Percentiles rank a stretch among this genome's conserved stretches.
phyloP scores from a whole-genome alignment of 1,139 yeast genomes.

The Suhomyces bribrorum region DNA sequence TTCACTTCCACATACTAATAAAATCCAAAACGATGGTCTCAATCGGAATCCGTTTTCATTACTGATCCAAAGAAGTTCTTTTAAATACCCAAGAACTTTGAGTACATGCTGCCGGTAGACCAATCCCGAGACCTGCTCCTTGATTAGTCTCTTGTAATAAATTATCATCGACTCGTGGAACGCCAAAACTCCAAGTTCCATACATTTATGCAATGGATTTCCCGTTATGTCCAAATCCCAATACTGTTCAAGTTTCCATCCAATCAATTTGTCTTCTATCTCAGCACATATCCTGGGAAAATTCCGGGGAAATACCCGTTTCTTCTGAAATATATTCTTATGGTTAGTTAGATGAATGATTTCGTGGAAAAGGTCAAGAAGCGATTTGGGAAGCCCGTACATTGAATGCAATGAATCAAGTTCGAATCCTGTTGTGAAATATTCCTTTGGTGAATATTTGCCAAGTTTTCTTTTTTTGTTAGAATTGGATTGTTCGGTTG shows the following conservation, averaged over 20 bases:
- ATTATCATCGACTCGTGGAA: slow-evolving; percentile 48
- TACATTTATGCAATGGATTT: slow-evolving; percentile 37
- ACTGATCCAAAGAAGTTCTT: slow-evolving; percentile 25
- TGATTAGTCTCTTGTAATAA: slow-evolving; percentile 48
- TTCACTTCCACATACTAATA: slow-evolving; percentile 52
- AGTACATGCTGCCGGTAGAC: slow-evolving; percentile 4
- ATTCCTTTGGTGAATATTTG: slow-evolving; percentile 2
- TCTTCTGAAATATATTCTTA: slow-evolving; percentile 48
- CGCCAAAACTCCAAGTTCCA: slow-evolving; percentile 38
- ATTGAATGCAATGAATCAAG: slow-evolving; percentile 35
- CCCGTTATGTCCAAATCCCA: slow-evolving; percentile 38
- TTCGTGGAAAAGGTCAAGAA: slow-evolving; percentile 47
- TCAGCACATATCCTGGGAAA: slow-evolving; percentile 59
- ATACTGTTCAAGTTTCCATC: slow-evolving; percentile 42
- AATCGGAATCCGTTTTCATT: slow-evolving; percentile 15
- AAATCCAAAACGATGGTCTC: slow-evolving; percentile 49
- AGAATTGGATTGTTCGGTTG: background rate
- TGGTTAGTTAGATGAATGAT: slow-evolving; percentile 53
- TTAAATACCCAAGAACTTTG: slow-evolving; percentile 18
- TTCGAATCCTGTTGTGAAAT: slow-evolving; percentile 12
- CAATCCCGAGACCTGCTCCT: slow-evolving; percentile 32
- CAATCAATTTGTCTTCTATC: slow-evolving; percentile 48
- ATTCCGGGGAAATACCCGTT: slow-evolving; percentile 51
- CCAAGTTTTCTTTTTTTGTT: slow-evolving; percentile 1
- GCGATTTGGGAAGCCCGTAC: slow-evolving; percentile 50